Conservation (phyloP, 345 rosid genomes). For the Eucalyptus polybractea region DNA sequence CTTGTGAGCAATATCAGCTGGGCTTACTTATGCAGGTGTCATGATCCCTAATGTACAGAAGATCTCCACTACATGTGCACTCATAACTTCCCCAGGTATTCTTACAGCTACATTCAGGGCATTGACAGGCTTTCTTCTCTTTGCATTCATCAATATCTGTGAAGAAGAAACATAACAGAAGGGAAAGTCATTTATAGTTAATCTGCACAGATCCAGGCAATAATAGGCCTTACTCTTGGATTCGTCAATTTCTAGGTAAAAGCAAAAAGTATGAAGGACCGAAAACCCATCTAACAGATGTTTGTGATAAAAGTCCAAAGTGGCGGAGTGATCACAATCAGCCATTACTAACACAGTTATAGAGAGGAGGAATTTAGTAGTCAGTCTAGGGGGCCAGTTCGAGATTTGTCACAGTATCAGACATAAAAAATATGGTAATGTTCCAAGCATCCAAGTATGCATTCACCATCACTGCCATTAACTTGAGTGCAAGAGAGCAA, state of each 20-base stretch:
- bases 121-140: slow-evolving; percentile 93
- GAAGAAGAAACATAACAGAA: background rate
- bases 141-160: slow-evolving; percentile 88
- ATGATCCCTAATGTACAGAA: slow-evolving; percentile 83
- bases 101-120: slow-evolving; percentile 93
- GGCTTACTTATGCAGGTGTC: slow-evolving; percentile 90
- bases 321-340: background rate
- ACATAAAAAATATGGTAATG: background rate
- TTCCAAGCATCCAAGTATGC: background rate
- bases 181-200: background rate
- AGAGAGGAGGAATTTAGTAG: background rate
- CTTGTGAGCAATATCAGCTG: background rate
- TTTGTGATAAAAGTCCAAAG: background rate
- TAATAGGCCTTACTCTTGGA: background rate
- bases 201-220: background rate
- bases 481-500: background rate
- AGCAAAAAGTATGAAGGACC: background rate
- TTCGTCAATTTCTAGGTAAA: background rate
- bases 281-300: background rate
- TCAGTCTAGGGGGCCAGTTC: background rate
- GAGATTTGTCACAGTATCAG: background rate
- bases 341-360: background rate
- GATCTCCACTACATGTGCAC: slow-evolving; percentile 81
- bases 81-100: slow-evolving; percentile 92
- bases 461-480: background rate